These are phyloP conservation scores for Russula ochroleuca DNA, from an alignment of 768 basidiomycete genomes.

Conservation along the genomic window DNA sequence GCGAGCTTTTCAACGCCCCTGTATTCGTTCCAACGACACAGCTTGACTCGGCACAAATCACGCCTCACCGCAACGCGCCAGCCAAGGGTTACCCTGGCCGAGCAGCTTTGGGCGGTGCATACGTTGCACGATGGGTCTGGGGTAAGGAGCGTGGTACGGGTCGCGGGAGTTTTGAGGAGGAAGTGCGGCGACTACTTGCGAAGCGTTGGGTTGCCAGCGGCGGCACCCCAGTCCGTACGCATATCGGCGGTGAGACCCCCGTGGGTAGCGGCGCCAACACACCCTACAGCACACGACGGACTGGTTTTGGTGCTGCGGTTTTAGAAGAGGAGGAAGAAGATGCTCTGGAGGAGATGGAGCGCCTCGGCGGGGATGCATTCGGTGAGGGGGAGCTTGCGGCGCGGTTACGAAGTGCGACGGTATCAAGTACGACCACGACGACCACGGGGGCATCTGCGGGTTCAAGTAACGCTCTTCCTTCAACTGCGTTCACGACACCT, in stretches of 20 bases:
- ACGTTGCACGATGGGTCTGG: slow-evolving; percentile 85
- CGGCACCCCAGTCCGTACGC: slow-evolving; percentile 56
- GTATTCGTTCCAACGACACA: slow-evolving; percentile 73
- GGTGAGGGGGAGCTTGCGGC: slow-evolving; percentile 42
- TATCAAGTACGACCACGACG: slow-evolving; percentile 39
- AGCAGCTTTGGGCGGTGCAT: slow-evolving; percentile 69
- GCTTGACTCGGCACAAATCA: slow-evolving; percentile 69
- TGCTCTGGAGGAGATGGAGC: slow-evolving; percentile 57
- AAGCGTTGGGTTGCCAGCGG: slow-evolving; percentile 71
- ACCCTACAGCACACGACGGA: slow-evolving; percentile 52
- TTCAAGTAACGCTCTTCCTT: slow-evolving; percentile 33
- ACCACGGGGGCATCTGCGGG: slow-evolving; percentile 39
- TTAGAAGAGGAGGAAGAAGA: slow-evolving; percentile 76
- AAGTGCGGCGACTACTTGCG: slow-evolving; percentile 62
- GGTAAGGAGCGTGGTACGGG: slow-evolving; percentile 53
- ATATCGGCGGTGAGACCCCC: slow-evolving; percentile 39
- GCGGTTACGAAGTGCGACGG: slow-evolving; percentile 54
- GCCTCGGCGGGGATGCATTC: slow-evolving; percentile 35
- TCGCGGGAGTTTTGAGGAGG: slow-evolving; percentile 71
- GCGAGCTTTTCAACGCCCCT: slow-evolving; percentile 79
- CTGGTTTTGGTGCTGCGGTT: slow-evolving; percentile 50
- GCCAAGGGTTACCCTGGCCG: slow-evolving; percentile 64
- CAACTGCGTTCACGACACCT: slow-evolving; percentile 58
- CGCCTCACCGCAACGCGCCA: slow-evolving; percentile 70
- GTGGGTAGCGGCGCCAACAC: slow-evolving; percentile 66